Percentiles rank a stretch among this genome's conserved stretches.
phyloP scores from a whole-genome alignment of 805 yeast species.

The Scheffersomyces amazonensis region DNA sequence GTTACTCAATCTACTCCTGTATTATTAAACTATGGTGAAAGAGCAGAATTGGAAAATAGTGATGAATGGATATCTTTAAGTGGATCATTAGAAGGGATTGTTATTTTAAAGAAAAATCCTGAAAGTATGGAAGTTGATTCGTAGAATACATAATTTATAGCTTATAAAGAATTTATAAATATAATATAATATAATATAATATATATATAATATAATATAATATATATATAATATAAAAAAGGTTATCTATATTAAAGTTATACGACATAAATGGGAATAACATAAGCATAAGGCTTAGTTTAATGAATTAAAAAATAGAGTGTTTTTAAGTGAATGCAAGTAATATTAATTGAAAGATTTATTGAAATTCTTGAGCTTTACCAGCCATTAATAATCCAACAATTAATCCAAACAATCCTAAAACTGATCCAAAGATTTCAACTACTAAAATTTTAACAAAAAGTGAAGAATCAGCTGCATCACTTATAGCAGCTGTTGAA shows the following conservation, averaged over 20 bases:
- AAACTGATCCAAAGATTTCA: conserved; percentile 95
- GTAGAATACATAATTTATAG: not conserved
- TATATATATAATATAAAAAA: not conserved
- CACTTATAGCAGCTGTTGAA: conserved; percentile 96
- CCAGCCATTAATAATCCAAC: conserved; percentile 97
- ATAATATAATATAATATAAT: not conserved
- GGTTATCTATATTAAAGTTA: too few species aligned
- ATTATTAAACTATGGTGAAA: conserved; percentile 85
- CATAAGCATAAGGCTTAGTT: too few species aligned
- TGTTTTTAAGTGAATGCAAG: too few species aligned
- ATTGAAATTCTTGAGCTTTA: conserved; percentile 85
- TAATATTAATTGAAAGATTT: too few species aligned
- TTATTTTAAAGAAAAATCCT: conserved; percentile 86
- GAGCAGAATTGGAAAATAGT: conserved; percentile 89
- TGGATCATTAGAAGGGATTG: conserved; percentile 86
- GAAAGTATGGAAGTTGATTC: conserved; percentile 68
- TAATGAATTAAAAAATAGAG: too few species aligned
- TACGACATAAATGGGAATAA: not conserved
- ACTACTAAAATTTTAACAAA: conserved; percentile 95
- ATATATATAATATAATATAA: not conserved
- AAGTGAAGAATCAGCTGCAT: conserved; percentile 93
- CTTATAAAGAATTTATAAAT: not conserved
- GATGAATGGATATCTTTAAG: conserved; percentile 87
- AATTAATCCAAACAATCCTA: conserved; percentile 93
- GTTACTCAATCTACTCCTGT: conserved; percentile 99